Conservation (phyloP, 2,329 filamentous ascomycete genomes). For the Aspergillus sp. region DNA sequence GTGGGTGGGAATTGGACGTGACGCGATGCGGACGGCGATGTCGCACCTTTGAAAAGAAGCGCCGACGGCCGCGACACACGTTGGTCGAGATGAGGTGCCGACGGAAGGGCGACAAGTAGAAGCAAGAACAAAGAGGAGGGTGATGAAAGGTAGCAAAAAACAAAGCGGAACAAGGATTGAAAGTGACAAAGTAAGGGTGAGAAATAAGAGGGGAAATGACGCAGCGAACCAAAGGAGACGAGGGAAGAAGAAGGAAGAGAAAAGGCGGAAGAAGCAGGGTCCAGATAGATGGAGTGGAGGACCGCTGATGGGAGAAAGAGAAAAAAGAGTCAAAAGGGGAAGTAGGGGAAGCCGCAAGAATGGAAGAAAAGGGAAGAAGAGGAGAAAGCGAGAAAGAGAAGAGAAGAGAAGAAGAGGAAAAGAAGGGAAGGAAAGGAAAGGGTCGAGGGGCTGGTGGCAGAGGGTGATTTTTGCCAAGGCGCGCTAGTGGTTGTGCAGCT, state of each 20-base stretch:
- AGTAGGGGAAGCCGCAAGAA: slow-evolving; percentile 4
- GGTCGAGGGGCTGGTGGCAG: slow-evolving; percentile 28
- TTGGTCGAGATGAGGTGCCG: no score
- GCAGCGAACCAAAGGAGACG: slow-evolving; percentile 3
- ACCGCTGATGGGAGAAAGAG: slow-evolving; percentile 8
- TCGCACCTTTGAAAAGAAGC: no score
- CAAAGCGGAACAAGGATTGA: neutral
- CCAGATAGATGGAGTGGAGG: slow-evolving; percentile 3
- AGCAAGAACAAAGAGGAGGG: neutral
- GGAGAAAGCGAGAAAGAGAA: slow-evolving; percentile 8
- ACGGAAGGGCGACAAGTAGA: neutral
- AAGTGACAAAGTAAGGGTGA: neutral
- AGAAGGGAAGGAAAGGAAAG: slow-evolving; percentile 10
- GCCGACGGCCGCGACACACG: no score
- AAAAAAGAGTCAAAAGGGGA: slow-evolving; percentile 1
- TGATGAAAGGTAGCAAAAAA: neutral
- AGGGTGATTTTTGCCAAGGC: slow-evolving; percentile 27
- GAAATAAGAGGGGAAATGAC: neutral
- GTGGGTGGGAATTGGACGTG: no score
- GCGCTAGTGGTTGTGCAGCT: slow-evolving; percentile 33
- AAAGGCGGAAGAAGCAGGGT: slow-evolving; percentile 4
- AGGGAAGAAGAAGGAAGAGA: slow-evolving; percentile 7
- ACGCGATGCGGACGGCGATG: no score
- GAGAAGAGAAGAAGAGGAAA: slow-evolving; percentile 5
- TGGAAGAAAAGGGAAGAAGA: slow-evolving; percentile 3